Evolutionary conservation across 1,139 yeast genomes (phyloP), one percentile per base, ranked within the genome.

Genomic region (Pichia sp.): DNA sequence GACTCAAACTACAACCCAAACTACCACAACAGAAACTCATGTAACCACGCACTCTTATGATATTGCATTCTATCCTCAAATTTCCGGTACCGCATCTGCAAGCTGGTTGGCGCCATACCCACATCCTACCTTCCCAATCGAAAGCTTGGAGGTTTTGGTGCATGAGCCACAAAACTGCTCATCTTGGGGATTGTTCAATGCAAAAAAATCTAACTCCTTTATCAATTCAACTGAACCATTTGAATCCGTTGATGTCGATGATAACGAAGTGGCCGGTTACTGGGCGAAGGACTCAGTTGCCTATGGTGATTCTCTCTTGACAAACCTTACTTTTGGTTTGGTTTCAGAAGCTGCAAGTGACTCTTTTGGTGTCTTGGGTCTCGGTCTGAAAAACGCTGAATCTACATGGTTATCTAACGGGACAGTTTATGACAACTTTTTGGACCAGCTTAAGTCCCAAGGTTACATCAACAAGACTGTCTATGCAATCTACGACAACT

Each of bases 201-300:
- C 61, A 23, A 42, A 58, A 11, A 41, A 48, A 8, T 74, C 81
- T 1, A 47, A 67, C 2, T 53, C 77, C 11, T 75, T 63, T 53
- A 48, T 55, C 11, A 15, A 21, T 14, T 20, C 16, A 13, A 8
- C 13, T 12, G 23, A 18, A 18, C 12, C 31, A 14, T 29, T 29
- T 29, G 31, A 21, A 14, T 21, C 24, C 14, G 16, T 21, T 12
- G 13, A 16, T 18, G 7, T 16, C 8, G 88, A 80, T 51, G 56
- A 55, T 8, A 63, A 80, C 25, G 60, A 51, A 45, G 81, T 86
- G 7, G 38, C 48, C 5, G 93, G 91, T 30, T 51, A 60, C 40
- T 80, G 80, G 79, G 84, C 77, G 29, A 56, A 59, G 36, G 91
- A 80, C 49, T 50, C 53, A 29, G 59, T 76, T 25, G 44, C 51